A percentile compares a stretch with the other conserved stretches of the same genome.
These are phyloP conservation scores for Albatrellus ellisii DNA, from an alignment of 768 basidiomycete species.

Conservation along the genomic window DNA sequence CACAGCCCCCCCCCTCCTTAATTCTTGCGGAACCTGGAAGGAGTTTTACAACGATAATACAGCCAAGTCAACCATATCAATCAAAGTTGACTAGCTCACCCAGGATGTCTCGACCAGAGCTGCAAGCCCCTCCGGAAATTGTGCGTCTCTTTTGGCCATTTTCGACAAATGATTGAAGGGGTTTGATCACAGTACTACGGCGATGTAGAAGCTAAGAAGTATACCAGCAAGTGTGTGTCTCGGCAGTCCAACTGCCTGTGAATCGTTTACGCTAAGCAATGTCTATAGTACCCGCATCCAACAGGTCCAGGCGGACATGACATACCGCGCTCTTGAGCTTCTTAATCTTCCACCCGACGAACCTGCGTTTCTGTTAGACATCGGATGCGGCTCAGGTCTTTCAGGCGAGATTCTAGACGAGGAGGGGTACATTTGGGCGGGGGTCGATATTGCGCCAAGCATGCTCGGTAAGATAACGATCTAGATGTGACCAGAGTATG, in stretches of 20 bases:
- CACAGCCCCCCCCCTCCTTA: too few species aligned
- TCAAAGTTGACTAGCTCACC: not conserved
- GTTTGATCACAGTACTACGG: conserved; percentile 72
- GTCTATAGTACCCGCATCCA: conserved; percentile 81
- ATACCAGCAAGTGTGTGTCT: conserved; percentile 70
- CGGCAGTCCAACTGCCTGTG: not conserved
- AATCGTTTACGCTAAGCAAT: not conserved
- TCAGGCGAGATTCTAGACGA: conserved; percentile 96
- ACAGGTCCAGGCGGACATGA: conserved; percentile 96
- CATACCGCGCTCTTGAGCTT: conserved; percentile 87
- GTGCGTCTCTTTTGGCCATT: conserved; percentile 31
- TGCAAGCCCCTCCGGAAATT: conserved; percentile 54
- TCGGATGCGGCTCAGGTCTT: conserved; percentile 94
- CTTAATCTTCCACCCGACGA: conserved; percentile 70
- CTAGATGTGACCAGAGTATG: too few species aligned
- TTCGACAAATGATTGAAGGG: not conserved
- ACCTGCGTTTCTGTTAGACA: conserved; percentile 81
- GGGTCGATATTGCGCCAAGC: conserved; percentile 89
- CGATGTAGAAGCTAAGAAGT: conserved; percentile 90
- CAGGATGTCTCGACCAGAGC: conserved; percentile 47
- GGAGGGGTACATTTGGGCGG: conserved; percentile 86
- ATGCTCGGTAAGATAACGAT: conserved; percentile 68
- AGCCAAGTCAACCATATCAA: too few species aligned
- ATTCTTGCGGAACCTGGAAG: too few species aligned
- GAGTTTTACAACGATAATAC: too few species aligned